Conservation (phyloP, 164 flowering plant genomes). For the Vitis riparia region DNA sequence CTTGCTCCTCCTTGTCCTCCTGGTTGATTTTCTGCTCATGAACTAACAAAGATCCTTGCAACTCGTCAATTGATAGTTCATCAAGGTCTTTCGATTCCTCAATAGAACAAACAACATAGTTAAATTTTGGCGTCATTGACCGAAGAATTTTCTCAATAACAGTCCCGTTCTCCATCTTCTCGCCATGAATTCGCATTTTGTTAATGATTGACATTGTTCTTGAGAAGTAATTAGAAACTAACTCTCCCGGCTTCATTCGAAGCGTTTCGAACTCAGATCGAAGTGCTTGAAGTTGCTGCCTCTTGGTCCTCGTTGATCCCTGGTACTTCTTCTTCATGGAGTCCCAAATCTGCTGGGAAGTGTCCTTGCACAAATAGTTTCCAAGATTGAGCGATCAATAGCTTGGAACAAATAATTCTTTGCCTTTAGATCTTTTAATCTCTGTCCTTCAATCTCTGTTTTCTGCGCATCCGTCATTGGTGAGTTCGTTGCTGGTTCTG, state of each 20-base stretch:
- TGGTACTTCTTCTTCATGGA: constrained; percentile 19
- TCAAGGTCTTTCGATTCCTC: constrained; percentile 20
- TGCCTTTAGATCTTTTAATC: constrained; percentile 11
- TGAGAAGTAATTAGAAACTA: constrained; percentile 7
- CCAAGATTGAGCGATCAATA: constrained; percentile 16
- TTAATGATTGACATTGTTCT: constrained; percentile 14
- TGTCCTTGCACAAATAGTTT: constrained; percentile 23
- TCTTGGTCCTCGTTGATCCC: constrained; percentile 16
- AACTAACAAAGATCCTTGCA: constrained; percentile 23
- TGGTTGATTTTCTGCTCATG: constrained; percentile 22
- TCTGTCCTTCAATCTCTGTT: neutral
- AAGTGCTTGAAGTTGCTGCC: constrained; percentile 19
- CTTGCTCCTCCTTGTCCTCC: constrained; percentile 13
- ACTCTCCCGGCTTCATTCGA: constrained; percentile 20
- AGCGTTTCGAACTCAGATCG: constrained; percentile 8
- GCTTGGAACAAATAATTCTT: constrained; percentile 16
- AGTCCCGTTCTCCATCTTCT: constrained; percentile 15
- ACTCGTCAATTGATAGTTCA: constrained; percentile 16
- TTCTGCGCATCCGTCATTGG: neutral
- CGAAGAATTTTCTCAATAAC: constrained; percentile 21
- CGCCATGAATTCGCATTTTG: constrained; percentile 20
- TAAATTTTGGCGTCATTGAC: constrained; percentile 17
- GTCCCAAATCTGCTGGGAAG: constrained; percentile 23
- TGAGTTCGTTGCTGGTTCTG: no score
- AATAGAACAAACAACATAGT: constrained; percentile 25